phyloP scores from a whole-genome alignment of 768 basidiomycete genomes.

The Arthromyces matolae region DNA sequence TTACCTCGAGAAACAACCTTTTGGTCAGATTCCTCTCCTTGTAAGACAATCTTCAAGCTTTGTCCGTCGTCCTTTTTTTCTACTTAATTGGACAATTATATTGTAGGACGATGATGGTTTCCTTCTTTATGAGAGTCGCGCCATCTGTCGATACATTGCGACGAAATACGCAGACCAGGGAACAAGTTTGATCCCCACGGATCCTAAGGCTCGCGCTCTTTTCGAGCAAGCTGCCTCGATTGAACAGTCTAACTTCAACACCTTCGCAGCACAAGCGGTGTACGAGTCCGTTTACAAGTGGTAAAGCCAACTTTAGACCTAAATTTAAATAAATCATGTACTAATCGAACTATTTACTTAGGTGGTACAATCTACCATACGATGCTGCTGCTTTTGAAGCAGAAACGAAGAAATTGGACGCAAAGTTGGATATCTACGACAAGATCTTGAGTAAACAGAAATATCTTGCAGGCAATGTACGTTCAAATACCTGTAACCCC shows the following conservation, averaged over 20 bases:
- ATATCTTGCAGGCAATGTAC: slow-evolving; percentile 53
- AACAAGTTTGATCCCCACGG: slow-evolving; percentile 45
- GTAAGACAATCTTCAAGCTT: slow-evolving; percentile 12
- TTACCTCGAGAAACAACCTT: slow-evolving; percentile 44
- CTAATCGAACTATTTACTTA: slow-evolving; percentile 16
- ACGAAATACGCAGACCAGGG: slow-evolving; percentile 48
- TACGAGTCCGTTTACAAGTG: slow-evolving; percentile 49
- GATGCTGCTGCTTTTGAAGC: slow-evolving; percentile 33
- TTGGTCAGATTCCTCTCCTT: slow-evolving; percentile 38
- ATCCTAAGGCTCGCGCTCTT: slow-evolving; percentile 34
- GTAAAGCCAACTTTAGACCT: slow-evolving; percentile 29
- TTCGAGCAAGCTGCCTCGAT: slow-evolving; percentile 52
- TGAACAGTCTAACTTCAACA: slow-evolving; percentile 54
- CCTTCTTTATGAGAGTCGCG: slow-evolving; percentile 40
- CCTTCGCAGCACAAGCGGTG: slow-evolving; percentile 37
- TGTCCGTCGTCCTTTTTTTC: slow-evolving; percentile 25
- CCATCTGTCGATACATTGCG: slow-evolving; percentile 49
- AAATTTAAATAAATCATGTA: too few species aligned
- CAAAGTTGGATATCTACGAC: slow-evolving; percentile 53
- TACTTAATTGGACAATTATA: neutral
- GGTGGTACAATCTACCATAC: slow-evolving; percentile 46
- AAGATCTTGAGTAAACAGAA: slow-evolving; percentile 50
- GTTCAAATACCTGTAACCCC: slow-evolving; percentile 38
- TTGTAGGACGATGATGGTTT: slow-evolving; percentile 21
- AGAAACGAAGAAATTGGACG: slow-evolving; percentile 27